Conservation (phyloP, 2,329 filamentous ascomycete species). For the Boeremia lycopersici region DNA sequence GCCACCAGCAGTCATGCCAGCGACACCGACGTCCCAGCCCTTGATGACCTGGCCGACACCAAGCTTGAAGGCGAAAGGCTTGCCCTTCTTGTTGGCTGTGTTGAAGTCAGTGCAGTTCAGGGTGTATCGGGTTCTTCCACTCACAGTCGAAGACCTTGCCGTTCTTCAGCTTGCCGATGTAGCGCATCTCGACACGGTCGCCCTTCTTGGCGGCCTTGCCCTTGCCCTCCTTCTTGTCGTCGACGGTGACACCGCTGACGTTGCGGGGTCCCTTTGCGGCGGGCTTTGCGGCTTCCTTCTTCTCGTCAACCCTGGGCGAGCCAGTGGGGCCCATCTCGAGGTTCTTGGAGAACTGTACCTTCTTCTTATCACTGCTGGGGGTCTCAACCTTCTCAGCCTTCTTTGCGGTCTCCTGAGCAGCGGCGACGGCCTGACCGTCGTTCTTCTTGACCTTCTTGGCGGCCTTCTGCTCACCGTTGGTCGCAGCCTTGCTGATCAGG, state of each 20-base stretch:
- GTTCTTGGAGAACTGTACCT: conserved; percentile 98
- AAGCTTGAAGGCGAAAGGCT: conserved; percentile 95
- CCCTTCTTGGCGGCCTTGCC: conserved; percentile 88
- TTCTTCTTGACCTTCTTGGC: conserved; percentile 99
- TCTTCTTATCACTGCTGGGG: conserved; percentile 70
- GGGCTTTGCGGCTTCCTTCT: conserved; percentile 54
- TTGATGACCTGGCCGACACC: conserved; percentile 96
- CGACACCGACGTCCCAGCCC: conserved; percentile 95
- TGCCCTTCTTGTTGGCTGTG: conserved; percentile 95
- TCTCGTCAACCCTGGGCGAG: conserved; percentile 54
- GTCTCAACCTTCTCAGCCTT: conserved; percentile 58
- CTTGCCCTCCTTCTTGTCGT: conserved; percentile 91
- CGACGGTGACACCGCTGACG: conserved; percentile 87
- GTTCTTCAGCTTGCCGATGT: conserved; percentile 93
- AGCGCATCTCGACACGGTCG: conserved; percentile 89
- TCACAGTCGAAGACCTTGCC: conserved; percentile 94
- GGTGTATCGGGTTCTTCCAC: conserved; percentile 44
- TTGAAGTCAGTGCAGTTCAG: conserved; percentile 23
- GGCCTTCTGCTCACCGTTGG: conserved; percentile 86
- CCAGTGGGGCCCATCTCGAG: conserved; percentile 91
- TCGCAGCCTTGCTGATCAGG: conserved; percentile 77
- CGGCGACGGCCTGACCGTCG: conserved; percentile 78
- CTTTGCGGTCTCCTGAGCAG: conserved; percentile 58
- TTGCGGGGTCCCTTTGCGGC: conserved; percentile 68
- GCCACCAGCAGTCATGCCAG: conserved; percentile 89